Base-by-base conservation (phyloP, 768 basidiomycete genomes). In the Dendrothele bispora region DNA sequence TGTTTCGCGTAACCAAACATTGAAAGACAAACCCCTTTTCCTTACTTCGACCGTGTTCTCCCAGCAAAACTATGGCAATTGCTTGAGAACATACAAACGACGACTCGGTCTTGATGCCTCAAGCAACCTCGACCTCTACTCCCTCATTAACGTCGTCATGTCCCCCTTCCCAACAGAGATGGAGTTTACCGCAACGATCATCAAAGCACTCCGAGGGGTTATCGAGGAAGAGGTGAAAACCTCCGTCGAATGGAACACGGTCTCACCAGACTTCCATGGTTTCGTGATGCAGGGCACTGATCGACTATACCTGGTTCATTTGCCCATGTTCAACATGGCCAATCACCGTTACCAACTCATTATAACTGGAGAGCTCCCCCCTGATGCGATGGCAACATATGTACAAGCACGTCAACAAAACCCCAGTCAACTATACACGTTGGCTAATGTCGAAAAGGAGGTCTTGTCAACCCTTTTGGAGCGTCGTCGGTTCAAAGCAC, bases 211-310 rank as follows among this genome's bases (percentile, higher is more conserved):
- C 52, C 52, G 61, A 40, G 35, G 61, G 17, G 61, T 65, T 3
- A 51, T 66, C 1, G 55, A 67, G 41, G 65, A 71, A 28, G 67
- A 71, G 48, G 54, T 67, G 28, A 51, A 68, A 55, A 68, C 74
- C 39, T 55, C 59, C 28, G 43, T 65, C 10, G 47, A 48, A 15
- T 65, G 71, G 24, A 72, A 72, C 50, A 63, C 55, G n/a, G 55
- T 66, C 46, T 54, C 50, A 7, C 61, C 64, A 1, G 59, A 62
- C 27, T 42, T 53, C 4, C 68, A 71, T 41, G 56, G 43, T 3
- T 75, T 75, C 57, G 46, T 73, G 45, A 51, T 73, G 42, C 70
- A 71, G 27, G 71, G 73, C 3, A 63, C 60, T 11, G 59, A 65
- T 20, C 52, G 56, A 25, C 22, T 67, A 14, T 66, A 59, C 48